A percentile compares a stretch with the other conserved stretches of the same genome.
phyloP scores from a whole-genome alignment of 768 basidiomycete genomes.

The Strobilomyces confusus region DNA sequence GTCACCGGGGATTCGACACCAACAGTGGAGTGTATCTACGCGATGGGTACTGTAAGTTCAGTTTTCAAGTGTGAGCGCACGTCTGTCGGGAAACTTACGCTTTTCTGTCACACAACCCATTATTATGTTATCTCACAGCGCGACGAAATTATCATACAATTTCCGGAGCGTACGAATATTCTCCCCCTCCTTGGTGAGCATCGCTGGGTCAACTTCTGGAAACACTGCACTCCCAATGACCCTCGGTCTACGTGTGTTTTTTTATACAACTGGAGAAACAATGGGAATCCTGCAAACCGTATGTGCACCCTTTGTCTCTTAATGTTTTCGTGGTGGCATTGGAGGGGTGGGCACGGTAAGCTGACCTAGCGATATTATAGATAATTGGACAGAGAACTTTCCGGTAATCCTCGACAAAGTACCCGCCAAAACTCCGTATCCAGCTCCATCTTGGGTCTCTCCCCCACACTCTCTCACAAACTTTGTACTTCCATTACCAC shows the following conservation, averaged over 20 bases:
- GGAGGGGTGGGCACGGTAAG: no score
- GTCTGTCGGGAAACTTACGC: no score
- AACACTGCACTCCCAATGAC: slow-evolving; percentile 3
- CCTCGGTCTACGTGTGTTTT: slow-evolving; percentile 21
- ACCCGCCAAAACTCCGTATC: slow-evolving; percentile 27
- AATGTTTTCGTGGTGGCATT: no score
- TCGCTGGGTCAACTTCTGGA: slow-evolving; percentile 16
- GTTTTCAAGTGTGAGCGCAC: neutral
- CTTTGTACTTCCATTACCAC: slow-evolving; percentile 26
- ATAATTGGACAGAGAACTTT: slow-evolving; percentile 25
- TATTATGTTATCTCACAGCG: slow-evolving; percentile 12
- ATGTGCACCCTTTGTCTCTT: slow-evolving; percentile 3
- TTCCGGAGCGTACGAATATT: slow-evolving; percentile 20
- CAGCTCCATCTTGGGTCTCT: slow-evolving; percentile 20
- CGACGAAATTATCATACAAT: slow-evolving; percentile 29
- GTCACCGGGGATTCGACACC: slow-evolving; percentile 9
- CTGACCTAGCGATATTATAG: slow-evolving; percentile 9
- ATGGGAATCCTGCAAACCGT: slow-evolving; percentile 31
- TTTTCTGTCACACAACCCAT: no score
- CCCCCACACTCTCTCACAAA: slow-evolving; percentile 18
- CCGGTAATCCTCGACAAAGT: slow-evolving; percentile 8
- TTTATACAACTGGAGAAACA: slow-evolving; percentile 29
- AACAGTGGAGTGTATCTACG: slow-evolving; percentile 22
- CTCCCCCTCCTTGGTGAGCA: slow-evolving; percentile 29
- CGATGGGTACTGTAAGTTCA: slow-evolving; percentile 27